phyloP scores from a whole-genome alignment of 177 flowering plant species.

The Telopea speciosissima region DNA sequence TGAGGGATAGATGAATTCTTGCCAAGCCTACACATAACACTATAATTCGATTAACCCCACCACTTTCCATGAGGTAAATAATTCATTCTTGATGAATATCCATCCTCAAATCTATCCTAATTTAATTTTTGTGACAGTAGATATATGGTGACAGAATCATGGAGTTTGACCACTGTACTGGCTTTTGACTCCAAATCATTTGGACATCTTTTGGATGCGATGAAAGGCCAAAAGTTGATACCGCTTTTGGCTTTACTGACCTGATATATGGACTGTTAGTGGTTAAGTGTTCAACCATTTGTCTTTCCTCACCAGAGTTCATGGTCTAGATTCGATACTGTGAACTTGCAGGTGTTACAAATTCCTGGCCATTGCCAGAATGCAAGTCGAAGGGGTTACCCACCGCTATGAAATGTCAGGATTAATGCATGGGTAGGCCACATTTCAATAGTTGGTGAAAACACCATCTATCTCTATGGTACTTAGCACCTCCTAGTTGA shows the following conservation, averaged over 20 bases:
- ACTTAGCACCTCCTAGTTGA: too few relatives aligned
- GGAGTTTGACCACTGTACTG: neutral
- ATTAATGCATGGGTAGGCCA: neutral
- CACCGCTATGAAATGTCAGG: neutral
- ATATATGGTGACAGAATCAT: neutral
- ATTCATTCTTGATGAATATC: neutral
- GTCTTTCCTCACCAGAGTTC: neutral
- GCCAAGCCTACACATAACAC: slow-evolving; percentile 94
- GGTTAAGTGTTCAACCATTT: neutral
- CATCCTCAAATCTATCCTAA: neutral
- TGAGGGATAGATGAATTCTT: slow-evolving; percentile 93
- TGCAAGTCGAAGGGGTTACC: neutral
- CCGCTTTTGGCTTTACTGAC: neutral
- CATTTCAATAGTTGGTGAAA: too few relatives aligned
- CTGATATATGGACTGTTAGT: neutral
- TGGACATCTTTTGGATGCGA: neutral
- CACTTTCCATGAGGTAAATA: slow-evolving; percentile 75
- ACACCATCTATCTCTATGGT: too few relatives aligned
- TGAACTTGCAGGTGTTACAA: neutral
- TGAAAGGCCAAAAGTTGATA: neutral
- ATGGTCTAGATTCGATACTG: neutral
- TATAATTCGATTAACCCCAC: slow-evolving; percentile 90
- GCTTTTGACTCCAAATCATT: neutral
- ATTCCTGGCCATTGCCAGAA: neutral
- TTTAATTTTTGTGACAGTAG: neutral